These are phyloP conservation scores for Crassisporium funariophilum DNA, from an alignment of 768 basidiomycete species.

Conservation along the genomic window DNA sequence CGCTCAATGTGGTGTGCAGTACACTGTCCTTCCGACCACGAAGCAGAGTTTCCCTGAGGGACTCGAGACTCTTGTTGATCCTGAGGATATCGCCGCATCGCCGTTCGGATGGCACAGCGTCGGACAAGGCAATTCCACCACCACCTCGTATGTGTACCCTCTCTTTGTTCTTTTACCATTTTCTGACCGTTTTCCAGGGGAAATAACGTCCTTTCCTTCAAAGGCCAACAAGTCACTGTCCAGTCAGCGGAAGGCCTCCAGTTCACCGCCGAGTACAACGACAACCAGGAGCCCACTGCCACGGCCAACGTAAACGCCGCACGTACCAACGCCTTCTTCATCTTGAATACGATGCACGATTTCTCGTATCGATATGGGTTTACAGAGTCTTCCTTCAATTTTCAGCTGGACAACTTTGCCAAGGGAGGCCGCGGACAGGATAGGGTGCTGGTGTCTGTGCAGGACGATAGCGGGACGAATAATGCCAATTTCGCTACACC, in stretches of 20 bases:
- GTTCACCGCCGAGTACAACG: conserved; percentile 41
- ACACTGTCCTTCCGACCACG: conserved; percentile 48
- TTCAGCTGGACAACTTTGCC: conserved; percentile 62
- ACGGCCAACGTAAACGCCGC: conserved; percentile 52
- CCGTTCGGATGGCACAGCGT: conserved; percentile 53
- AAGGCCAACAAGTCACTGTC: conserved; percentile 32
- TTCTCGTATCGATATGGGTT: conserved; percentile 29
- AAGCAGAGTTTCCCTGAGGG: conserved; percentile 55
- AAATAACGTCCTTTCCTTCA: conserved; percentile 19
- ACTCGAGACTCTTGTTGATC: conserved; percentile 49
- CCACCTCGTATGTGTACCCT: no score
- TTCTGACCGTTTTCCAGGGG: conserved; percentile 33
- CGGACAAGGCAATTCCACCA: no score
- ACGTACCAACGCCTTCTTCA: conserved; percentile 56
- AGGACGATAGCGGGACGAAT: conserved; percentile 48
- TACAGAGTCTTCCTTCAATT: conserved; percentile 37
- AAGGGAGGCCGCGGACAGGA: conserved; percentile 56
- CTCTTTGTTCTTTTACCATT: no score
- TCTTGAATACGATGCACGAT: conserved; percentile 63
- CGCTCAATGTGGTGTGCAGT: conserved; percentile 13
- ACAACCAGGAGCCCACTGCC: conserved; percentile 35
- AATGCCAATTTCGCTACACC: conserved; percentile 44
- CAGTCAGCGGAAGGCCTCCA: conserved; percentile 39
- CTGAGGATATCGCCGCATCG: conserved; percentile 55
- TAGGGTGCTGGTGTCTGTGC: conserved; percentile 54